Evolutionary conservation across 805 yeast species (phyloP).

Genomic region (Ogataea paradorogensis): DNA sequence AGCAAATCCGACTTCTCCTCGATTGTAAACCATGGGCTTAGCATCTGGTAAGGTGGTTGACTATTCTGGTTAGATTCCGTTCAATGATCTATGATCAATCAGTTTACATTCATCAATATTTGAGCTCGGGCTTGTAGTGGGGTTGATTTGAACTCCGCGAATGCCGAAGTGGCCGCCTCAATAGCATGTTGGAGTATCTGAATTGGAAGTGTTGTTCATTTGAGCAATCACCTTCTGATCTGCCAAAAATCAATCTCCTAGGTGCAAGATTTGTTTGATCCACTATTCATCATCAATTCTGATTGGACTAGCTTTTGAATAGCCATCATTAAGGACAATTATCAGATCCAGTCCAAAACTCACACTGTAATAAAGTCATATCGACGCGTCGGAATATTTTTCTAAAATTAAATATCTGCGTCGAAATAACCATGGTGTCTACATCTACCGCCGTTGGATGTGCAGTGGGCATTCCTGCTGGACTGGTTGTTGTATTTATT

Average conservation of each 20-base stretch:
- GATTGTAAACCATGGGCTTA: conserved; percentile 66
- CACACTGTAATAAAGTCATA: not conserved
- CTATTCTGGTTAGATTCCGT: conserved; percentile 62
- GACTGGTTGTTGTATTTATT: conserved; percentile 36
- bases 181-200: conserved; percentile 53
- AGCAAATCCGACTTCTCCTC: conserved; percentile 65
- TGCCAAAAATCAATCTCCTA: no score
- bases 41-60: conserved; percentile 77
- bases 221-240: conserved; percentile 45
- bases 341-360: not conserved
- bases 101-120: conserved; percentile 47
- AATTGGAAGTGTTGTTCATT: conserved; percentile 50
- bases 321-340: conserved; percentile 19
- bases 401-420: conserved; percentile 1
- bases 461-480: conserved; percentile 52
- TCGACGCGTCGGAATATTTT: conserved; percentile 8
- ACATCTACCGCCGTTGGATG: conserved; percentile 46
- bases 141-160: conserved; percentile 44
- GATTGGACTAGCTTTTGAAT: conserved; percentile 50
- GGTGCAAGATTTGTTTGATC: no score
- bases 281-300: conserved; percentile 69
- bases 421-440: conserved; percentile 15
- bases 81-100: conserved; percentile 52
- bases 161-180: conserved; percentile 49
- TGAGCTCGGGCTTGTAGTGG: conserved; percentile 55